Conservation (phyloP, 306 rosid genomes). For the Cucurbita ficifolia region DNA sequence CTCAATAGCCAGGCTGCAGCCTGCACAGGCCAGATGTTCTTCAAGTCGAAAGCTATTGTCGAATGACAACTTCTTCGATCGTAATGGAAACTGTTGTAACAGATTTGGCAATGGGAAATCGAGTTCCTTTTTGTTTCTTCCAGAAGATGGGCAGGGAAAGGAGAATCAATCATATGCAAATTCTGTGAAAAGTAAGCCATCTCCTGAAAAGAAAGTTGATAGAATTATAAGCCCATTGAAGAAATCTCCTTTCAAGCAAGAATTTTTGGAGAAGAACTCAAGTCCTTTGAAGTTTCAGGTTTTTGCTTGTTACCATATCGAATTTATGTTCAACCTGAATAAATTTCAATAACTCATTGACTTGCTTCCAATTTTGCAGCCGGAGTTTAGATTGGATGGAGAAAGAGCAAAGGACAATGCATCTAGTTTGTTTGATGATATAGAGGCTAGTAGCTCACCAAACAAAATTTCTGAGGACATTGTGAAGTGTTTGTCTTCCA, state of each 20-base stretch:
- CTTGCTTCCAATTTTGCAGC: conserved; percentile 18
- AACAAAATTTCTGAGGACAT: conserved; percentile 64
- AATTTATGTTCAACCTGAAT: conserved; percentile 7
- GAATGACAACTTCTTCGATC: conserved; percentile 25
- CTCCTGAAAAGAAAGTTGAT: conserved; percentile 43
- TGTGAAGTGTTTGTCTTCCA: conserved; percentile 53
- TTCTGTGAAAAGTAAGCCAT: conserved; percentile 33
- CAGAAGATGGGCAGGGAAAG: conserved; percentile 55
- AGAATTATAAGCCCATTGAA: conserved; percentile 34
- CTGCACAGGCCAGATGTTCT: conserved; percentile 53
- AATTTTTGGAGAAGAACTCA: conserved; percentile 27
- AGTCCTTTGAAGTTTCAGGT: conserved; percentile 46
- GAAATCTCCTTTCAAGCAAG: conserved; percentile 40
- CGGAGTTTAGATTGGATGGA: conserved; percentile 42
- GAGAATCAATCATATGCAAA: conserved; percentile 44
- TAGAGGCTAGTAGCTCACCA: conserved; percentile 38
- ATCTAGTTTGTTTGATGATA: conserved; percentile 30
- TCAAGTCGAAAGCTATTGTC: conserved; percentile 49
- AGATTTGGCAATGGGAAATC: conserved; percentile 27
- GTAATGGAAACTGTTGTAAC: conserved; percentile 16
- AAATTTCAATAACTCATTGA: not conserved
- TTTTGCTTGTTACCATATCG: not conserved
- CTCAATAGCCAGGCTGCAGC: conserved; percentile 29
- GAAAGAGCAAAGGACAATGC: conserved; percentile 40
- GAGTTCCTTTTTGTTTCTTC: conserved; percentile 21